Percentiles rank a stretch among this genome's conserved stretches.
Evolutionary conservation across 495 filamentous ascomycete genomes (phyloP).

Genomic region (Melanomma pulvis-pyrius): DNA sequence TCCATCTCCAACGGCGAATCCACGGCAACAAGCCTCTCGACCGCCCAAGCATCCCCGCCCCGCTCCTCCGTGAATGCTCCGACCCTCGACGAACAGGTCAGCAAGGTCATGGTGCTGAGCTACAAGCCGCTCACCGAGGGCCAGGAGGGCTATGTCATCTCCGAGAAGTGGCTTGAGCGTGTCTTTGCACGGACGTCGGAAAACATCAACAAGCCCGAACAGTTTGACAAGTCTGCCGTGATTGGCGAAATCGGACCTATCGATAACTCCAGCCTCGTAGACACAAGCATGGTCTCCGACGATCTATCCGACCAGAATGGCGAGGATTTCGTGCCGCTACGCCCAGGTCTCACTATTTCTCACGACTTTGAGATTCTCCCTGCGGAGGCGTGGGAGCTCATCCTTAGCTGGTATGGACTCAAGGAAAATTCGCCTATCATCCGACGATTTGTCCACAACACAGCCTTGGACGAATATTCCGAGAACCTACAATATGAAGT

Average conservation of each 20-base stretch:
- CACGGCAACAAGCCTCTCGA: slow-evolving; percentile 32
- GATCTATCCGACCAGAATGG: slow-evolving; percentile 57
- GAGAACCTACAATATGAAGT: slow-evolving; percentile 80
- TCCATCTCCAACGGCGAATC: slow-evolving; percentile 32
- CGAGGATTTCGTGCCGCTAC: slow-evolving; percentile 73
- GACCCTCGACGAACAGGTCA: slow-evolving; percentile 74
- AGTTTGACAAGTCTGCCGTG: slow-evolving; percentile 59
- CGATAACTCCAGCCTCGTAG: slow-evolving; percentile 70
- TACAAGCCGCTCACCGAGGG: slow-evolving; percentile 62
- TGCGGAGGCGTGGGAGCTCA: slow-evolving; percentile 75
- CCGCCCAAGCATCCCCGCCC: background rate
- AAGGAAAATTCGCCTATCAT: slow-evolving; percentile 71
- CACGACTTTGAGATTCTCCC: slow-evolving; percentile 80
- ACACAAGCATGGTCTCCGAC: slow-evolving; percentile 34
- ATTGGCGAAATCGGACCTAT: slow-evolving; percentile 77
- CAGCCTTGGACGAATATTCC: slow-evolving; percentile 52
- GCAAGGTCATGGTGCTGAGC: slow-evolving; percentile 62
- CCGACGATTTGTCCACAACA: slow-evolving; percentile 76
- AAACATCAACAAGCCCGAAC: slow-evolving; percentile 51
- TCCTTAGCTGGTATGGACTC: slow-evolving; percentile 81
- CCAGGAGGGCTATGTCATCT: slow-evolving; percentile 76
- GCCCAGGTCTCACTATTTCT: slow-evolving; percentile 63
- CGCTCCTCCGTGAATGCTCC: background rate
- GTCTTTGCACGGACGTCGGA: slow-evolving; percentile 70
- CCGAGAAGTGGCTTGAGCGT: slow-evolving; percentile 73